Evolutionary conservation across 2,329 filamentous ascomycete genomes (phyloP), one percentile per base, ranked within the genome.

Genomic region (Ceratocystis variospora): DNA sequence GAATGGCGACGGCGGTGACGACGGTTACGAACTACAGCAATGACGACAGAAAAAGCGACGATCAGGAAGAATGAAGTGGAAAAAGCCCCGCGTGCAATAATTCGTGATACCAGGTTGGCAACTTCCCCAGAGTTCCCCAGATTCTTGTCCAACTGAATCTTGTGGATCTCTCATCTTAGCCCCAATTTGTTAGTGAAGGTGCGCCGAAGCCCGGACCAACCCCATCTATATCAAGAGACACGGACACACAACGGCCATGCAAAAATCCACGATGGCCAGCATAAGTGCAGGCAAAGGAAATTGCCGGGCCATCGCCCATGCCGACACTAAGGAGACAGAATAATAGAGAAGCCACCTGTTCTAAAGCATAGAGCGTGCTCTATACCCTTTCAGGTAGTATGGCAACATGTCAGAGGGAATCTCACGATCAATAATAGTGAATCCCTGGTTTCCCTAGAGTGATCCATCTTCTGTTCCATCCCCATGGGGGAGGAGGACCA

Each of bases 91-190:
- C 4, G 37, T 41, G 37, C 37, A 15, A 12, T 41, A 15, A 50
- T 25, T 50, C 22, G 19, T 22, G 22, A 10, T 50, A 19, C n/a
- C 19, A 50, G 8, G 19, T 33, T 25, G 5, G 25, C 8, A 55
- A 59, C n/a, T 59, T 59, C 55, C 55, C 55, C 55, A 59, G 55
- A 59, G 28, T 59, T 59, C 55, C 55, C 55, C 55, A 19, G 55
- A 59, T 59, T 59, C 55, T 31, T 25, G 28, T 19, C 15, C 55
- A 33, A 8, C 46, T 25, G 4, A n/a, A n/a, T 22, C n/a, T 12
- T 22, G 46, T n/a, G n/a, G 46, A 22, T 19, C 22, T n/a, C 46
- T 50, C 22, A 25, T 25, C n/a, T 19, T 50, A n/a, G 7, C n/a
- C n/a, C 46, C 22, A 8, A 10, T 1, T 22, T 25, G n/a, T 19